Percentiles rank a stretch among this genome's conserved stretches.
Evolutionary conservation across 139 green algal genomes (phyloP).

Genomic region (Tetratostichococcus sp.): DNA sequence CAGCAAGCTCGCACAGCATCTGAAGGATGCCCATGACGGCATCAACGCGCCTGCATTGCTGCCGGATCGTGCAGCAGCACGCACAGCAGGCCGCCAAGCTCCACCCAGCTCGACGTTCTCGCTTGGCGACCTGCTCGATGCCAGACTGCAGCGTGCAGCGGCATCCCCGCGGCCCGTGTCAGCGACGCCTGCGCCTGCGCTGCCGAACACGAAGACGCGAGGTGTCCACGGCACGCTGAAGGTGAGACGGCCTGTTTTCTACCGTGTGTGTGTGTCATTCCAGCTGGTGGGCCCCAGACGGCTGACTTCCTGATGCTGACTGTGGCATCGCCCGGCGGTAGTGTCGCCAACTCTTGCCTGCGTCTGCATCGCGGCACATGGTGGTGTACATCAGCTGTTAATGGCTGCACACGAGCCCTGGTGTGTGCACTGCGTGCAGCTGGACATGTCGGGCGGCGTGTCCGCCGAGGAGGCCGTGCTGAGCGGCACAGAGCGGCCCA

Average conservation of each 20-base stretch:
- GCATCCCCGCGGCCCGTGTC: no score
- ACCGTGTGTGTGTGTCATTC: no score
- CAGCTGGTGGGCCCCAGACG: no score
- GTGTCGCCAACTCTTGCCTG: no score
- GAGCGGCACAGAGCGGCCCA: neutral
- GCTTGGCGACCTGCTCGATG: neutral
- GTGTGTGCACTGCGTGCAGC: neutral
- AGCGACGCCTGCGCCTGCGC: neutral
- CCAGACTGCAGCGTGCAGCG: neutral
- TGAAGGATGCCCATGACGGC: conserved; percentile 62
- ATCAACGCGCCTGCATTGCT: conserved; percentile 31
- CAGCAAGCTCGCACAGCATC: conserved; percentile 61
- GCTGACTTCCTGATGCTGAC: no score
- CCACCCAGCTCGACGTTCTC: neutral
- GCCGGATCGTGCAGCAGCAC: neutral
- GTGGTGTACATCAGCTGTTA: no score
- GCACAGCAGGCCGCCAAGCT: neutral
- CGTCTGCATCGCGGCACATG: no score
- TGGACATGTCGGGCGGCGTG: neutral
- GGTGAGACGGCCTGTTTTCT: neutral
- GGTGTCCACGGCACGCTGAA: neutral
- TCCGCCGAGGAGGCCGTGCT: conserved; percentile 1
- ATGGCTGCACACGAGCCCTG: no score
- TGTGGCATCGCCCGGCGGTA: no score
- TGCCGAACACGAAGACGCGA: neutral